Conservation (phyloP, 2,329 filamentous ascomycete species). For the Phaeosphaeria sp. region DNA sequence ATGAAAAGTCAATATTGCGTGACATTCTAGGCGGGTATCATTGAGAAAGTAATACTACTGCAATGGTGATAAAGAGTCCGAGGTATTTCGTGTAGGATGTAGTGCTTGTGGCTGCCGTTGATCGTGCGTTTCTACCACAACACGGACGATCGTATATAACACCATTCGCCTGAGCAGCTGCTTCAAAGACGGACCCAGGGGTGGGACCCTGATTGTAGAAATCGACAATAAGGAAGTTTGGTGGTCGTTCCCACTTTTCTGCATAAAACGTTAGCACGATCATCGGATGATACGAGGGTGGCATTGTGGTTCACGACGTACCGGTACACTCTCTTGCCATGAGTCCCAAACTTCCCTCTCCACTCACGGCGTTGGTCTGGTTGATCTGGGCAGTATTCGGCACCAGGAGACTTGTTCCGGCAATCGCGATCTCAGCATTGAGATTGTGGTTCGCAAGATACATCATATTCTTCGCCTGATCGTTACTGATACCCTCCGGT, state of each 20-base stretch:
- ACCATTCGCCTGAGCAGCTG: slow-evolving; percentile 65
- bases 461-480: slow-evolving; percentile 65
- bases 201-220: slow-evolving; percentile 48
- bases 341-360: slow-evolving; percentile 42
- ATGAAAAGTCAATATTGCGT: background rate
- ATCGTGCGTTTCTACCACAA: slow-evolving; percentile 55
- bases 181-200: slow-evolving; percentile 50
- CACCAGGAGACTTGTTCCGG: slow-evolving; percentile 39
- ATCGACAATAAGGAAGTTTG: slow-evolving; percentile 52
- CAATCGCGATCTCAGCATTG: slow-evolving; percentile 69
- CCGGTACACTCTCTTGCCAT: slow-evolving; percentile 43
- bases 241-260: slow-evolving; percentile 46
- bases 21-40: background rate
- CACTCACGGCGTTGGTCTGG: slow-evolving; percentile 43
- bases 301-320: slow-evolving; percentile 23
- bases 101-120: slow-evolving; percentile 14
- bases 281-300: background rate
- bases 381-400: slow-evolving; percentile 47
- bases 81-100: slow-evolving; percentile 23
- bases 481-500: slow-evolving; percentile 68
- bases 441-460: slow-evolving; percentile 94
- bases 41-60: slow-evolving; percentile 26
- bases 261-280: slow-evolving; percentile 10
- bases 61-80: slow-evolving; percentile 23
- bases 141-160: slow-evolving; percentile 70